Evolutionary conservation across 805 yeast genomes (phyloP), one percentile per base, ranked within the genome.

Genomic region (Hanseniaspora taiwanica): DNA sequence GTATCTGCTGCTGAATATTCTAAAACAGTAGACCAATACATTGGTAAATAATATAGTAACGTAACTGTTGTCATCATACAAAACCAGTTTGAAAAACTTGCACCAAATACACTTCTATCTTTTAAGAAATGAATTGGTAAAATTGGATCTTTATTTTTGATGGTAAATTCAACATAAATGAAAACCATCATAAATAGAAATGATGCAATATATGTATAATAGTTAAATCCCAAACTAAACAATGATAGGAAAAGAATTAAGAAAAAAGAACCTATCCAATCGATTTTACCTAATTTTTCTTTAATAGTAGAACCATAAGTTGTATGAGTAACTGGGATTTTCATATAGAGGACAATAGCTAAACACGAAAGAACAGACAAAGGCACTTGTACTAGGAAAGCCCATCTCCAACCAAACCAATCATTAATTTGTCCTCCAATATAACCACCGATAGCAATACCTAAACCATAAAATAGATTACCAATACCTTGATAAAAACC

Each of bases 401-500:
- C 74, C 59, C 63, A 64, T 53, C 86, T 64, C 94, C 93, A 82
- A 27, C 82, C 81, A 41, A 66, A 63, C 27, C 45, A 45, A 44
- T 74, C 76, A 18, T 76, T 68, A 29, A 76, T 59, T 50, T 74
- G 55, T 3, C 86, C 86, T 21, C 80, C 81, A 33, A 74, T 51
- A 3, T 72, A 54, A 1, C 86, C 87, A 13, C 93, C 93, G 36
- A 70, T 55, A 1, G 81, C 78, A 2, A 84, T 78, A 4, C 96
- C 96, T 16, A 76, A 53, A 12, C 86, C 89, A 52, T 71, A 86
- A 33, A 74, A 75, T 16, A 85, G 65, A 55, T 85, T 85, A 27
- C 81, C 81, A 39, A 81, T 55, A 0, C 96, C 96, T 54, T 86
- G 96, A 56, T 74, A 83, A 23, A 82, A 57, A 1, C 93, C 94